phyloP scores from a whole-genome alignment of 257 asterid genomes.

The Primulina eburnea region DNA sequence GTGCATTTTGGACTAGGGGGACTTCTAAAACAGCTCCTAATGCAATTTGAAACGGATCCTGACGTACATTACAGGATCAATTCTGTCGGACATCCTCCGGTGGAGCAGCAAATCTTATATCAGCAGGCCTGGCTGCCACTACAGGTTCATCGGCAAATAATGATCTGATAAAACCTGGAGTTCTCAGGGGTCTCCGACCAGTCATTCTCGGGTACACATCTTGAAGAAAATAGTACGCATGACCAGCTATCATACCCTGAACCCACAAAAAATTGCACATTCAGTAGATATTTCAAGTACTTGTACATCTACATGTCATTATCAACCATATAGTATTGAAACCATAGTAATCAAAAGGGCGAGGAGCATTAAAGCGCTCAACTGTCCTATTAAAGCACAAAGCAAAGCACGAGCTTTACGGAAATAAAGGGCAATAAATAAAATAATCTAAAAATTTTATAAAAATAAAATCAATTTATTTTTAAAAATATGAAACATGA shows the following conservation, averaged over 20 bases:
- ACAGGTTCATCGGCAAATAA: conserved; percentile 90
- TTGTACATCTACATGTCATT: neutral
- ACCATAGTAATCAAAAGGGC: too few relatives aligned
- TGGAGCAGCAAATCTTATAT: conserved; percentile 87
- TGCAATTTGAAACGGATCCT: conserved; percentile 7
- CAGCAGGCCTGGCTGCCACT: conserved; percentile 76
- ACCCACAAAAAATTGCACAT: conserved; percentile 4
- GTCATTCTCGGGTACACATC: conserved; percentile 92
- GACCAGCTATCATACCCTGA: conserved; percentile 97
- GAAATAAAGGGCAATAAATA: too few relatives aligned
- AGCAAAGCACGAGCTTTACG: too few relatives aligned
- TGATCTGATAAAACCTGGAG: conserved; percentile 66
- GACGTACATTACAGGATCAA: conserved; percentile 21
- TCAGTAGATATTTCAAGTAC: neutral
- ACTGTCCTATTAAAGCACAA: too few relatives aligned
- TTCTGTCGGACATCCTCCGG: conserved; percentile 51
- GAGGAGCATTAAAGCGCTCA: too few relatives aligned
- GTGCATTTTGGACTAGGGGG: conserved; percentile 17
- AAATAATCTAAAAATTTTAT: too few relatives aligned
- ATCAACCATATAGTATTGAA: neutral
- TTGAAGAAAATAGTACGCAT: conserved; percentile 93
- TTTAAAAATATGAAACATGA: too few relatives aligned
- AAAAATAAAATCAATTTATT: too few relatives aligned
- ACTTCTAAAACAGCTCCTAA: conserved; percentile 21
- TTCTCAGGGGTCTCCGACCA: conserved; percentile 81